Evolutionary conservation across 331 rosid genomes (phyloP).

Genomic region (Pyrus hybrid): DNA sequence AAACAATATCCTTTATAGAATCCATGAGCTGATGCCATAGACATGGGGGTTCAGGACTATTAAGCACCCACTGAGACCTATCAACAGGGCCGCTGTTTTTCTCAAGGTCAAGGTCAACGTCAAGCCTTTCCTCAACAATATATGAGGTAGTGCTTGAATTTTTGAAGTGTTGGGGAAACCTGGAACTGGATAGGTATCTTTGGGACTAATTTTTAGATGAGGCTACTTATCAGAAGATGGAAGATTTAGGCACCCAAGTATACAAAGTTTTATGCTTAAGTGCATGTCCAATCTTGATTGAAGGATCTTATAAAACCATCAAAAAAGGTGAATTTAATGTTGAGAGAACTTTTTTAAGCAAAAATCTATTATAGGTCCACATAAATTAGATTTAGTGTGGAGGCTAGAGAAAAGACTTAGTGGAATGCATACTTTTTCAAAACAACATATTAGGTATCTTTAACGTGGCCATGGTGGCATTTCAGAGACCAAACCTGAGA

Average conservation of each 20-base stretch:
- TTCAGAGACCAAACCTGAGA: too few species aligned
- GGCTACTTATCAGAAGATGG: background rate
- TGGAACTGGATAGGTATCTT: background rate
- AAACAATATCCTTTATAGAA: constrained; percentile 18
- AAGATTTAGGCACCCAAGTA: background rate
- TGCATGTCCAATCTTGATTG: background rate
- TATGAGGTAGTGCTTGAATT: constrained; percentile 1
- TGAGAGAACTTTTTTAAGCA: background rate
- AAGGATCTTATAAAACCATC: background rate
- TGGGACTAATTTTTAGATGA: background rate
- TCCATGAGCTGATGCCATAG: constrained; percentile 18
- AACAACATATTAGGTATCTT: background rate
- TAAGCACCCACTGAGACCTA: constrained; percentile 45
- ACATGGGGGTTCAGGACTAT: constrained; percentile 54
- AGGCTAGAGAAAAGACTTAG: background rate
- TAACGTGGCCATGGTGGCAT: background rate
- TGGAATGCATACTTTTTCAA: background rate
- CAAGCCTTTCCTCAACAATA: constrained; percentile 5
- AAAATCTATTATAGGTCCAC: background rate
- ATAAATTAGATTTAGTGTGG: background rate
- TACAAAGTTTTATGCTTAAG: background rate
- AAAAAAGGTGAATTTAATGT: background rate
- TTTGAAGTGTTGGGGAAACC: constrained; percentile 73
- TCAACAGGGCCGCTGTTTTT: constrained; percentile 12
- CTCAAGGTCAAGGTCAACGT: constrained; percentile 24